Evolutionary conservation across 352 stramenopile species (phyloP).

Genomic region (Phytophthora pisi): DNA sequence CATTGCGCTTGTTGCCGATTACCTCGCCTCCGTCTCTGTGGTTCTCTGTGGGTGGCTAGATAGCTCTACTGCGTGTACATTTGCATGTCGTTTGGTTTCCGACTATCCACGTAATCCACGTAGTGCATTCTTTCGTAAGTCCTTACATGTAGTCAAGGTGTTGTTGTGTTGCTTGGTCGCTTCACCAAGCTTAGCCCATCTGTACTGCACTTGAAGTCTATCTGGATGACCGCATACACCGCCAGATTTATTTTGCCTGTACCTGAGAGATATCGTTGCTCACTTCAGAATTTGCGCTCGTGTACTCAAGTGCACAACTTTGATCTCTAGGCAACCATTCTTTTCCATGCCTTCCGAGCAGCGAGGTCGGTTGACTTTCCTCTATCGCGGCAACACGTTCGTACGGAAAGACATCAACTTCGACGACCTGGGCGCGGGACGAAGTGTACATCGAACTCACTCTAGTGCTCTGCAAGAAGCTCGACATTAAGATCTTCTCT

Average conservation of each 20-base stretch:
- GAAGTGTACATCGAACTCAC: conserved; percentile 4
- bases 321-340: background rate
- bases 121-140: conserved; percentile 26
- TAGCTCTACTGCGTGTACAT: conserved; percentile 20
- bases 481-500: conserved; percentile 7
- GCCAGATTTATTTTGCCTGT: background rate
- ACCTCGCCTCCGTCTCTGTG: conserved; percentile 12
- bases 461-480: conserved; percentile 4
- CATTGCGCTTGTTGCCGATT: conserved; percentile 23
- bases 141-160: background rate
- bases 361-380: conserved; percentile 7
- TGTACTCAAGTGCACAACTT: background rate
- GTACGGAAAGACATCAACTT: conserved; percentile 3
- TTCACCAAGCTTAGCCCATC: background rate
- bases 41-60: conserved; percentile 13
- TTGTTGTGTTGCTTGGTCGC: background rate
- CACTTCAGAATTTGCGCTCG: conserved; percentile 1
- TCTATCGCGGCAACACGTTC: conserved; percentile 3
- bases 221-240: background rate
- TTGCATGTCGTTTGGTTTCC: conserved; percentile 22
- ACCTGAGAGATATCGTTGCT: background rate
- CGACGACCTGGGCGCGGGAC: background rate
- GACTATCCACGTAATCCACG: conserved; percentile 26
- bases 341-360: background rate
- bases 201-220: background rate